Evolutionary conservation across 352 stramenopile genomes (phyloP), one percentile per base, ranked within the genome.

Genomic region (Pythium phragmiticola): DNA sequence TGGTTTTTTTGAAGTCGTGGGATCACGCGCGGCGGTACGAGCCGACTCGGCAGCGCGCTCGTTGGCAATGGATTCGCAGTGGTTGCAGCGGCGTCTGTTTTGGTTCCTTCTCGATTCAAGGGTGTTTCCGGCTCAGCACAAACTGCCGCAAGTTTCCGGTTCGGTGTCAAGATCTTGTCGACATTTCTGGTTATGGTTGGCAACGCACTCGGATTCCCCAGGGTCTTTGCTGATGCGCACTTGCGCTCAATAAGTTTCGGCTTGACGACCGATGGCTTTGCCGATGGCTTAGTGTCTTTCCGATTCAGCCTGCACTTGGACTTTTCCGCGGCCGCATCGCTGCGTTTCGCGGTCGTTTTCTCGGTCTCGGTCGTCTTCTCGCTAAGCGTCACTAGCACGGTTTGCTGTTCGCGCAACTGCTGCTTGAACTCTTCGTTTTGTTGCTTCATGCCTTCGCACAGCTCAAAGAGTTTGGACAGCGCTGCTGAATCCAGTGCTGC

Each of bases 341-440:
- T 23, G 4, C 4, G 26, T 12, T 33, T 56, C 0, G 34, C 26
- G 1, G 34, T 19, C 5, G 41, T 6, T 1, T 14, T 51, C 8
- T 52, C 17, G 11, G 34, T 13, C 3, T 12, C 30, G 12, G n/a
- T 17, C 7, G 46, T 50, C n/a, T 63, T 47, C 26, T 26, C 41
- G 6, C 36, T 57, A 9, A 87, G 49, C 48, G 65, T 80, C 36
- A 62, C 58, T 23, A 87, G 68, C 8, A 84, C 74, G 0, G 67
- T 65, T 28, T 82, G 65, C 55, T 87, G 78, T n/a, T 80, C 69
- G 3, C 57, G 45, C 11, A 87, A 47, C 33, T 84, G 78, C 57
- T 68, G 58, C 65, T 84, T 83, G 2, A 85, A 72, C 30, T 85
- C 78, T 51, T 87, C 76, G 49, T 87, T 85, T 45, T 87, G 76